Evolutionary conservation across 2,329 filamentous ascomycete species (phyloP).

Genomic region (Tricladium varicosporioides): DNA sequence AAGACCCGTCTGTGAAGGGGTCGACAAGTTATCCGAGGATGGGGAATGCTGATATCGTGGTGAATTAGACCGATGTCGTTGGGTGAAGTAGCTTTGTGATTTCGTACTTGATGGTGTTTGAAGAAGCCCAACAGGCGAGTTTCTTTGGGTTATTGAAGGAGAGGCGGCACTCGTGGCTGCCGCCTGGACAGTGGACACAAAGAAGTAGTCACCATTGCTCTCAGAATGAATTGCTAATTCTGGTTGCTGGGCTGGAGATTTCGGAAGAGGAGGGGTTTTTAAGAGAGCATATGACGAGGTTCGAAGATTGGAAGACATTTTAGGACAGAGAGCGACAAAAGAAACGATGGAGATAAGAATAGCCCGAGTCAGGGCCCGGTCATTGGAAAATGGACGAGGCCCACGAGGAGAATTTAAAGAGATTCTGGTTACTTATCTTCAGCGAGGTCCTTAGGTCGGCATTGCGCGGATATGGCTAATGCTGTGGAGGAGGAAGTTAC

Average conservation of each 20-base stretch:
- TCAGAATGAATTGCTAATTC: background rate
- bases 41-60: background rate
- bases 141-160: background rate
- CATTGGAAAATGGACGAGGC: background rate
- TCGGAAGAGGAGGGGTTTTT: background rate
- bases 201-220: background rate
- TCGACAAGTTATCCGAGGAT: constrained; percentile 11
- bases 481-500: no score
- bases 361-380: background rate
- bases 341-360: background rate
- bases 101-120: background rate
- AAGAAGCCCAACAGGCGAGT: background rate
- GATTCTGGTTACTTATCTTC: no score
- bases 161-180: background rate
- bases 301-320: background rate
- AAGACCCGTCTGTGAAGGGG: background rate
- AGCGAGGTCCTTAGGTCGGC: no score
- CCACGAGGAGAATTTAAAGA: no score
- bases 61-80: background rate
- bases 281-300: background rate
- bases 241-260: background rate
- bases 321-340: background rate
- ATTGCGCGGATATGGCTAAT: no score
- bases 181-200: background rate
- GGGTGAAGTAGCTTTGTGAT: background rate